Conservation (phyloP, 768 basidiomycete genomes). For the Daedaleopsis nitida region DNA sequence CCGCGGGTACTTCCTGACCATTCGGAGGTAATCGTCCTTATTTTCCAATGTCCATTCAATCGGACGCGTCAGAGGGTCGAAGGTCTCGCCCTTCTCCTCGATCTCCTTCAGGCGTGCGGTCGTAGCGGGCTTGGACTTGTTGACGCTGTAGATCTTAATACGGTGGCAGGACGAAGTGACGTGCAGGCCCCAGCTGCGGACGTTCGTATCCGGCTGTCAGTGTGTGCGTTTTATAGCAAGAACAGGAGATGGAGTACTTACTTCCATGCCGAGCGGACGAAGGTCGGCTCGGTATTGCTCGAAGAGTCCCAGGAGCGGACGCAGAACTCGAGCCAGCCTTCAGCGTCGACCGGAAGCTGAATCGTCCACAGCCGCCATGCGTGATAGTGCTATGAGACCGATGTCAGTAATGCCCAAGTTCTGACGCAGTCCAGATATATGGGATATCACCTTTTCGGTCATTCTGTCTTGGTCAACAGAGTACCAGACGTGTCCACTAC, state of each 20-base stretch:
- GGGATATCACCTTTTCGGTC: slow-evolving; percentile 52
- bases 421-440: no score
- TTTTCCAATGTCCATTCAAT: slow-evolving; percentile 33
- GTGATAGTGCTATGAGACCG: slow-evolving; percentile 45
- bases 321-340: slow-evolving; percentile 59
- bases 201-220: background rate
- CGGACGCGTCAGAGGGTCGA: slow-evolving; percentile 45
- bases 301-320: slow-evolving; percentile 60
- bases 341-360: slow-evolving; percentile 51
- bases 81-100: slow-evolving; percentile 38
- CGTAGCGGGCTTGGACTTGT: slow-evolving; percentile 43
- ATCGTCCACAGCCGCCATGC: slow-evolving; percentile 58
- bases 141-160: slow-evolving; percentile 57
- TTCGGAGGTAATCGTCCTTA: slow-evolving; percentile 24
- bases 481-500: slow-evolving; percentile 53
- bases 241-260: slow-evolving; percentile 27
- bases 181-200: slow-evolving; percentile 49
- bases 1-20: slow-evolving; percentile 23
- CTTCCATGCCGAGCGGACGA: slow-evolving; percentile 58
- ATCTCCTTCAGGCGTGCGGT: slow-evolving; percentile 44
- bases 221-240: background rate
- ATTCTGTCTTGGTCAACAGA: slow-evolving; percentile 46
- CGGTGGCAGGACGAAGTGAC: slow-evolving; percentile 56
- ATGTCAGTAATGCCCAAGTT: background rate
- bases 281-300: slow-evolving; percentile 58